Percentiles rank a stretch among this genome's conserved stretches.
Evolutionary conservation across 306 rosid genomes (phyloP).

Genomic region (Gastrolobium villosum): DNA sequence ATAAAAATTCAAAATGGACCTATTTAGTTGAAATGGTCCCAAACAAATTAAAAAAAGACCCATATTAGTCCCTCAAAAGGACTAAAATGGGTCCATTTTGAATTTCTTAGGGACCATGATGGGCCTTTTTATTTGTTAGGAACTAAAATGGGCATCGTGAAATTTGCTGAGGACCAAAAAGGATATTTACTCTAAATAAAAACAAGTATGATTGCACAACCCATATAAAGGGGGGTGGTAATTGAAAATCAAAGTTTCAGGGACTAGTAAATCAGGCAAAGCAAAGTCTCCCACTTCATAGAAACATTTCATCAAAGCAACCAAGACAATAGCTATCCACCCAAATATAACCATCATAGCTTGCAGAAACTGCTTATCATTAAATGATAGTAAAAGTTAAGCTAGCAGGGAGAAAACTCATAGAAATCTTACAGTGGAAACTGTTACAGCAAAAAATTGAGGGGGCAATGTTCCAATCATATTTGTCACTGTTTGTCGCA

Average conservation of each 20-base stretch:
- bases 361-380: slow-evolving; percentile 31
- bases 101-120: too few species aligned
- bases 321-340: slow-evolving; percentile 27
- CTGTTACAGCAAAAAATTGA: slow-evolving; percentile 87
- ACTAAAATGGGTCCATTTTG: too few species aligned
- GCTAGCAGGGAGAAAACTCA: background rate
- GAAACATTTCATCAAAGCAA: background rate
- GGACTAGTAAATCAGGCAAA: slow-evolving; percentile 23
- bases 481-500: slow-evolving; percentile 98
- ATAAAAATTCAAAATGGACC: too few species aligned
- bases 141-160: too few species aligned
- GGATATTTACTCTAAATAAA: too few species aligned
- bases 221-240: background rate
- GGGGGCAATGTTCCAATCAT: slow-evolving; percentile 98
- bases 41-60: too few species aligned
- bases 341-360: slow-evolving; percentile 17
- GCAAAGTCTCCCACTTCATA: background rate
- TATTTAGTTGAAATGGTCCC: too few species aligned
- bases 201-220: slow-evolving; percentile 11
- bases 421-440: slow-evolving; percentile 74
- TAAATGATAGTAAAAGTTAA: slow-evolving; percentile 14
- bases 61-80: too few species aligned
- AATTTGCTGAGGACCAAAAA: too few species aligned
- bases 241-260: slow-evolving; percentile 31
- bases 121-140: too few species aligned